Base-by-base conservation (phyloP, 352 stramenopile genomes). In the Phytophthora colocasiae region DNA sequence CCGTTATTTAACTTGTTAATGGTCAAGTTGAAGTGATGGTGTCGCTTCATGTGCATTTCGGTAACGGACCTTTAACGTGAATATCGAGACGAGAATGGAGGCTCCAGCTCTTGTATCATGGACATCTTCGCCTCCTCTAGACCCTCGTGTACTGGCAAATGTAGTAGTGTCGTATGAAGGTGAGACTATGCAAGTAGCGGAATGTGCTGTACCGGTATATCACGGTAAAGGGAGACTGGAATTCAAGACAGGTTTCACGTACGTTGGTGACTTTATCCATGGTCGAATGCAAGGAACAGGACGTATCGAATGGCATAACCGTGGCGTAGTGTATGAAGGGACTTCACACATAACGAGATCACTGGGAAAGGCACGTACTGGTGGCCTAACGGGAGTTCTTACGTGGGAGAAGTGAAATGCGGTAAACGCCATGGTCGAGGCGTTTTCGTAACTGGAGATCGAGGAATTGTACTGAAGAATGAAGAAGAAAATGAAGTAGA, bases 351-450 rank as follows among this genome's bases (percentile, higher is more conserved):
- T 56, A 97, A 96, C 44, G 77, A 87, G 46, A 83, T 96, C 34
- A 68, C 67, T 7, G 90, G 90, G 19, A 27, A 45, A 15, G 89
- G 91, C 0, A 69, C 51, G 40, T 95, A 93, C 56, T 71, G 34
- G 40, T 97, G 91, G 91, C 80, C 85, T 1, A 91, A 97, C 66
- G 91, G 90, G 1, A 94, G 77, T 29, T 81, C 60, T 22, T 98
- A 98, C 57, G 66, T 85, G 4, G 92, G 92, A 8, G 71, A 89
- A 7, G 80, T 97, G 0, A 61, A 80, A 27, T 45, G 71, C 12
- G 89, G 89, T 6, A 79, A 87, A 12, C 87, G 91, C 17, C 77
- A 97, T 49, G 92, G 92, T 7, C 58, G 79, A n/a, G 92, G 87
- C 1, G 73, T 83, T 26, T 94, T 93, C 44, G 22, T 63, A 17